Conservation (phyloP, 305 asterid species). For the Solanum hybrid region DNA sequence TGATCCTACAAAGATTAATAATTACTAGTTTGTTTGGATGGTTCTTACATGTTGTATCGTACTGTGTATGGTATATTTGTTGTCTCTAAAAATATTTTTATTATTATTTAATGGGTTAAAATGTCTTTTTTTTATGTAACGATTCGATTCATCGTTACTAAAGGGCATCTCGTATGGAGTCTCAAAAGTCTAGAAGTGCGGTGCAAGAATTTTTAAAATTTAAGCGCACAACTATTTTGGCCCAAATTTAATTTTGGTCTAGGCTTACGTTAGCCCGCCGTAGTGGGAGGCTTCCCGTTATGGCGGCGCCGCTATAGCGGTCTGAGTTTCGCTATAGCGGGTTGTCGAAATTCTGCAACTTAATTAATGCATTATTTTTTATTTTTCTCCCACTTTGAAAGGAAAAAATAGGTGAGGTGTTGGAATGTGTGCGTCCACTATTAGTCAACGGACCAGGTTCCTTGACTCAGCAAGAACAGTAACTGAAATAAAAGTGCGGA, state of each 20-base stretch:
- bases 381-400: neutral
- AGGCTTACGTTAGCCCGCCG: neutral
- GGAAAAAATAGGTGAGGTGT: neutral
- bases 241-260: neutral
- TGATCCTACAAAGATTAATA: neutral
- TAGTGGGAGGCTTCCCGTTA: neutral
- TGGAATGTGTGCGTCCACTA: no score
- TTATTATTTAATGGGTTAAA: neutral
- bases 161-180: neutral
- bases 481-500: no score
- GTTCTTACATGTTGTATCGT: neutral
- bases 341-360: neutral
- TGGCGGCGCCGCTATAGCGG: no score
- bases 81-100: no score
- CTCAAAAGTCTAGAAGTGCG: neutral
- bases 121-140: neutral
- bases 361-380: neutral
- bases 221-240: neutral
- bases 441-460: no score
- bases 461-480: no score
- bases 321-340: no score
- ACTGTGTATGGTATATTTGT: neutral
- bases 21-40: neutral
- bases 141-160: no score
- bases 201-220: neutral